Evolutionary conservation across 2,329 filamentous ascomycete species (phyloP).

Genomic region (Ophiostoma tasmaniense): DNA sequence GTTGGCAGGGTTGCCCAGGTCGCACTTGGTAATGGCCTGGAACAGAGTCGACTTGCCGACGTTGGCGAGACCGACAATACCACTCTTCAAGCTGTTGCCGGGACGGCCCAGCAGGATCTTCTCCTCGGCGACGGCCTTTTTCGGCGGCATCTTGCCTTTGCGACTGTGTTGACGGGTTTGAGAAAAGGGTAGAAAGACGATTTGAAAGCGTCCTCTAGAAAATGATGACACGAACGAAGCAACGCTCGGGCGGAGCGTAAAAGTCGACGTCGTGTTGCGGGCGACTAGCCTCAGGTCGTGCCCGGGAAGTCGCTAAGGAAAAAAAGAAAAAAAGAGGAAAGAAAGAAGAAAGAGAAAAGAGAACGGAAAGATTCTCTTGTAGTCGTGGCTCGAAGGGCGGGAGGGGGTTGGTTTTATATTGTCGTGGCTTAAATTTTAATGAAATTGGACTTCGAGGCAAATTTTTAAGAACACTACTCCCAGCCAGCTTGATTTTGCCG

Average conservation of each 20-base stretch:
- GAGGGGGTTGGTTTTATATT: slow-evolving; percentile 8
- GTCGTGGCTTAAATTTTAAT: background rate
- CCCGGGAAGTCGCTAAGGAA: slow-evolving; percentile 9
- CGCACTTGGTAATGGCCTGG: slow-evolving; percentile 98
- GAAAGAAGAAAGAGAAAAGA: slow-evolving; percentile 12
- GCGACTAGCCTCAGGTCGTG: slow-evolving; percentile 16
- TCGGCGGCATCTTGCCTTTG: slow-evolving; percentile 78
- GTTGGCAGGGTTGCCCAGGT: slow-evolving; percentile 96
- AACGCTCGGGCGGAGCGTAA: slow-evolving; percentile 26
- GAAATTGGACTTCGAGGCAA: background rate
- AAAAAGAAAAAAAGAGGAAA: slow-evolving; percentile 19
- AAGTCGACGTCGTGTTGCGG: slow-evolving; percentile 33
- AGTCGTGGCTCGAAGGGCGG: background rate
- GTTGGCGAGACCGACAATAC: slow-evolving; percentile 98
- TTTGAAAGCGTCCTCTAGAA: background rate
- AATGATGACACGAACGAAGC: slow-evolving; percentile 1
- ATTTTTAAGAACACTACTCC: background rate
- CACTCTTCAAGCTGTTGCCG: slow-evolving; percentile 97
- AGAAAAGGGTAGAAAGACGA: background rate
- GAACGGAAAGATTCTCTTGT: background rate
- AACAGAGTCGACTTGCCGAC: slow-evolving; percentile 99
- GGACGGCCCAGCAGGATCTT: slow-evolving; percentile 94
- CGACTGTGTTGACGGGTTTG: slow-evolving; percentile 25
- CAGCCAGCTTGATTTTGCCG: slow-evolving; percentile 2
- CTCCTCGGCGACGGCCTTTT: slow-evolving; percentile 85